phyloP scores from a whole-genome alignment of 1,139 yeast species.

The Geotrichum citri-aurantii region DNA sequence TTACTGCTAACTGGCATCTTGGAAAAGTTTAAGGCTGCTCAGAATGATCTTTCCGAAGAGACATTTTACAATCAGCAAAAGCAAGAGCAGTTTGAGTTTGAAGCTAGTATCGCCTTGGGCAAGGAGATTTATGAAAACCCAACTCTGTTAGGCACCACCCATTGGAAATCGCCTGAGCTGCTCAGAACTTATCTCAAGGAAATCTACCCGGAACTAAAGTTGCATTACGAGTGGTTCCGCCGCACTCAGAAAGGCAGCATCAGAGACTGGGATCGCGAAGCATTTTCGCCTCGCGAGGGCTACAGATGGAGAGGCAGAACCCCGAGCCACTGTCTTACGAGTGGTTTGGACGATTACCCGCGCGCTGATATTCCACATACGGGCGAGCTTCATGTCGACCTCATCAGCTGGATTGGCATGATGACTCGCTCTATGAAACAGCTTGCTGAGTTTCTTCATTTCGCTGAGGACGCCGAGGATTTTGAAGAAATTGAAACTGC shows the following conservation, averaged over 20 bases:
- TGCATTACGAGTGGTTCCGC: constrained; percentile 83
- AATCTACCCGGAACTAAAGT: constrained; percentile 69
- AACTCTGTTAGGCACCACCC: constrained; percentile 39
- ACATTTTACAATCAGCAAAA: constrained; percentile 10
- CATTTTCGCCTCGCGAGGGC: constrained; percentile 51
- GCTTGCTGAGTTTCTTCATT: constrained; percentile 62
- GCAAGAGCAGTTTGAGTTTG: constrained; percentile 12
- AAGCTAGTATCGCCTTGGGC: not conserved
- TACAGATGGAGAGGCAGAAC: constrained; percentile 96
- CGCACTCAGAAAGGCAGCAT: constrained; percentile 70
- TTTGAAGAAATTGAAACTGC: constrained; percentile 52
- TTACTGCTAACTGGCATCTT: constrained; percentile 67
- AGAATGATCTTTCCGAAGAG: constrained; percentile 8
- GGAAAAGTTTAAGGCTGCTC: constrained; percentile 39
- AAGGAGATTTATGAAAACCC: constrained; percentile 1
- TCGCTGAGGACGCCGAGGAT: constrained; percentile 49
- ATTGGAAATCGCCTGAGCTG: constrained; percentile 56
- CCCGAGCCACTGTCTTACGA: constrained; percentile 74
- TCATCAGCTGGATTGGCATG: constrained; percentile 87
- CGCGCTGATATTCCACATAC: constrained; percentile 74
- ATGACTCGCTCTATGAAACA: constrained; percentile 79
- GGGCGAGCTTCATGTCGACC: constrained; percentile 86
- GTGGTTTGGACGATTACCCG: constrained; percentile 96
- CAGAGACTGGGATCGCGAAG: constrained; percentile 64
- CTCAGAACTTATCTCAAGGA: constrained; percentile 54